These are phyloP conservation scores for Gaeumannomyces tritici DNA, from an alignment of 2,329 filamentous ascomycete species.

Conservation along the genomic window DNA sequence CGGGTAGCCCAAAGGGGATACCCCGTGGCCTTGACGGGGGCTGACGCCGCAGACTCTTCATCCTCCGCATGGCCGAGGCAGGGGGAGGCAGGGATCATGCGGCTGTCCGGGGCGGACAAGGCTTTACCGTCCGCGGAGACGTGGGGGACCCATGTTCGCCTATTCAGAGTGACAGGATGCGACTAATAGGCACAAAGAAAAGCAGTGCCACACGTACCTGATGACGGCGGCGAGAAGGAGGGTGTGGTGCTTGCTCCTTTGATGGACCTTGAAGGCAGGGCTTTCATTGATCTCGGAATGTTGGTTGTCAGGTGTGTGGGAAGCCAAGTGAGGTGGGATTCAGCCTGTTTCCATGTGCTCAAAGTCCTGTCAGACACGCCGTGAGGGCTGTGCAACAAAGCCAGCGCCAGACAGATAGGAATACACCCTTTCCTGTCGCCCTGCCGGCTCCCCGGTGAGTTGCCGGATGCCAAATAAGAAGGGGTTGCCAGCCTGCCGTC, in stretches of 20 bases:
- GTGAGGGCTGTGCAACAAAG: not conserved
- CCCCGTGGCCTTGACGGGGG: not conserved
- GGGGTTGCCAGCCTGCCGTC: too few species aligned
- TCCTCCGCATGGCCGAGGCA: not conserved
- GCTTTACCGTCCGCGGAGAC: not conserved
- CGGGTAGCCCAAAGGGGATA: not conserved
- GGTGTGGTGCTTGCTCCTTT: not conserved
- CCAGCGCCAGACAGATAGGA: not conserved
- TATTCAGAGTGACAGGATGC: not conserved
- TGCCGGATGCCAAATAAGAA: too few species aligned
- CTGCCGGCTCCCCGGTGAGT: too few species aligned
- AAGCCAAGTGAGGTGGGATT: not conserved
- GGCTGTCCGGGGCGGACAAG: not conserved
- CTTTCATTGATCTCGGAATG: not conserved
- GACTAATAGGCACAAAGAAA: not conserved
- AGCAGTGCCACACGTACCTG: not conserved
- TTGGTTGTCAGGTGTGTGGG: not conserved
- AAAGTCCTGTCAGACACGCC: not conserved
- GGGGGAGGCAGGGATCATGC: not conserved
- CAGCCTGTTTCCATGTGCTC: not conserved
- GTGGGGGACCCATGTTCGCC: not conserved
- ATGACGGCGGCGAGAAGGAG: not conserved
- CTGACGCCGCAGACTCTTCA: not conserved
- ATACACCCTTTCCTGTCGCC: not conserved
- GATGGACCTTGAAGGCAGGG: not conserved